Evolutionary conservation across 2,329 filamentous ascomycete genomes (phyloP), one percentile per base, ranked within the genome.

Genomic region (Colletotrichum falcatum): DNA sequence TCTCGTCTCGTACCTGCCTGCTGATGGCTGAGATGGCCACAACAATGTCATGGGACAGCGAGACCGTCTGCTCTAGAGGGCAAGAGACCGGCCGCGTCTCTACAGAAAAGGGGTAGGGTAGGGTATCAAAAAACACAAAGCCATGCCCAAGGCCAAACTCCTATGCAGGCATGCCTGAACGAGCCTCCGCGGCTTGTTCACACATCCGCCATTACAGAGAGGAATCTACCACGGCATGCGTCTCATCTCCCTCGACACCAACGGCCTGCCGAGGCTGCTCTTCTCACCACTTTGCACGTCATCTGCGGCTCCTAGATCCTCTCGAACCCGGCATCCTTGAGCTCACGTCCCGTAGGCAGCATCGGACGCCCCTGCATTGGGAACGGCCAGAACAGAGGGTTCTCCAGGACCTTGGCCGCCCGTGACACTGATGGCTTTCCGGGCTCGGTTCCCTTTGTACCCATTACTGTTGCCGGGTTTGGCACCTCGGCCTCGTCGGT

Each of bases 351-450:
- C 0, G 77, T 80, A 0, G 86, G 83, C 35, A 89, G 73, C 67
- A 89, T 86, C 3, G 87, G 87, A 28, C 87, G 81, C 0, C 87
- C 87, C 73, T 89, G 87, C 85, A 89, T 86, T 0, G 88, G 87
- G 70, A 89, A 89, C 0, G 87, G 87, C 88, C 88, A 90, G 74
- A 89, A 89, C 2, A 89, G 78, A 23, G 87, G 87, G 65, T 88
- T 88, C 69, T 87, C 84, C 71, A 84, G 77, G 26, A 75, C 78
- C 28, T 83, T 82, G 0, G 81, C 81, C 46, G 75, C 75, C 59
- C 77, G 75, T 16, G 65, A 59, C 6, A 77, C 70, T 1, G 65
- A 49, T 20, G 54, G n/a, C 26, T 33, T 46, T 53, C 18, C 73
- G 63, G 51, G 71, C 16, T 61, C 20, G 4, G 26, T 54, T 23